Conservation (phyloP, 1,284 basidiomycete genomes). For the Ganoderma sp. region DNA sequence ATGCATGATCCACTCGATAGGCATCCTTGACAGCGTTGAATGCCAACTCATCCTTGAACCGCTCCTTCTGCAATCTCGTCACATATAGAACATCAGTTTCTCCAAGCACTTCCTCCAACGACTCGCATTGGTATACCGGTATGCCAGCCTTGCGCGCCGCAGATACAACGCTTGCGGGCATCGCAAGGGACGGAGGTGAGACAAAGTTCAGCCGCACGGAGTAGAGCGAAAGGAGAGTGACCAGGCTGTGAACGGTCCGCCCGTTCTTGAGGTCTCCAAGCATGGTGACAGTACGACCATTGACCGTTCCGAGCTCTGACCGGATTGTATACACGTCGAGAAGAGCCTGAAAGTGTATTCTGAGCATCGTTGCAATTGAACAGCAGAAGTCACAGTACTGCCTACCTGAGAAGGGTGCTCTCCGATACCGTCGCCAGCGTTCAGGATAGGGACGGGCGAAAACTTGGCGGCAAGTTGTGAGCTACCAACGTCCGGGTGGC, state of each 20-base stretch:
- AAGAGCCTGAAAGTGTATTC: constrained; percentile 62
- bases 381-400: neutral
- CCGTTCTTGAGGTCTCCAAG: constrained; percentile 99
- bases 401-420: constrained; percentile 95
- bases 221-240: constrained; percentile 92
- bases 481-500: constrained; percentile 94
- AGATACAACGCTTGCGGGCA: constrained; percentile 88
- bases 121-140: constrained; percentile 80
- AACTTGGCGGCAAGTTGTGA: constrained; percentile 92
- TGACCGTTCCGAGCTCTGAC: constrained; percentile 97
- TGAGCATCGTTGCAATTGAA: constrained; percentile 4
- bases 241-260: constrained; percentile 95
- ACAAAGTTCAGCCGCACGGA: constrained; percentile 97
- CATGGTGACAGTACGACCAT: constrained; percentile 93
- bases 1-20: constrained; percentile 93
- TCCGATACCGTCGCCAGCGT: constrained; percentile 96
- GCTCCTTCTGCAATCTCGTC: constrained; percentile 95
- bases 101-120: constrained; percentile 87
- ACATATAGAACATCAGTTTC: constrained; percentile 98
- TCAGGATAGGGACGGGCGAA: constrained; percentile 94
- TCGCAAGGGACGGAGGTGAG: constrained; percentile 86
- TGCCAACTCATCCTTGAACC: constrained; percentile 83
- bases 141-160: constrained; percentile 87
- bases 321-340: constrained; percentile 98
- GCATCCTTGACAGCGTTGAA: constrained; percentile 93